These are phyloP conservation scores for Pythium biforme DNA, from an alignment of 352 stramenopile species.

Conservation along the genomic window DNA sequence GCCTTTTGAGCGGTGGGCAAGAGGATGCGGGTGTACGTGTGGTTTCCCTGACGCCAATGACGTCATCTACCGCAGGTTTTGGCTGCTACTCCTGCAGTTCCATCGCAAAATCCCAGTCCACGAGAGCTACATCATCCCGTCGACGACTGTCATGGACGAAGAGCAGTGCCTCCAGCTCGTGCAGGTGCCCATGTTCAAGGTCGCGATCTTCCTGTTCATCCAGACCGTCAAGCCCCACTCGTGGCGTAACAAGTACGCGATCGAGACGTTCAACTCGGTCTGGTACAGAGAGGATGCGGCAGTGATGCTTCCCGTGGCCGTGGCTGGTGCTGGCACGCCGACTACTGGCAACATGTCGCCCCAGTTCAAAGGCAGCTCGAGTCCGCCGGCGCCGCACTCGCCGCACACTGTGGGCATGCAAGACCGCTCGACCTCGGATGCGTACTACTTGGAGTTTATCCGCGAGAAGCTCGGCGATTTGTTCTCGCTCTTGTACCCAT, in stretches of 20 bases:
- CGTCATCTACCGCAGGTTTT: conserved; percentile 43
- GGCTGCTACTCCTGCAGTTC: conserved; percentile 75
- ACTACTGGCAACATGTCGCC: conserved; percentile 42
- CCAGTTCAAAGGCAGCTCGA: conserved; percentile 50
- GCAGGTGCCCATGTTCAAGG: conserved; percentile 70
- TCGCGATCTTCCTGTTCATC: conserved; percentile 78
- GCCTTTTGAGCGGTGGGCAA: too few species aligned
- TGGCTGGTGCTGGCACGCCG: neutral
- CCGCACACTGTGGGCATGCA: conserved; percentile 78
- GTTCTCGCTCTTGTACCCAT: conserved; percentile 68
- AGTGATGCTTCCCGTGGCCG: conserved; percentile 30
- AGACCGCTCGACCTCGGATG: conserved; percentile 73
- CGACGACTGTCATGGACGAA: conserved; percentile 39
- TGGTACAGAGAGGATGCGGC: conserved; percentile 74
- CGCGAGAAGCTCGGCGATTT: conserved; percentile 77
- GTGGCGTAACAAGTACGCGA: conserved; percentile 68
- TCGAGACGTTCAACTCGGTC: conserved; percentile 76
- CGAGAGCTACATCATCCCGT: conserved; percentile 23
- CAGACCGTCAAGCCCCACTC: conserved; percentile 80
- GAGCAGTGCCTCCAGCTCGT: conserved; percentile 51
- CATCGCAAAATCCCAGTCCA: conserved; percentile 64
- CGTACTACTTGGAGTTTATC: conserved; percentile 80
- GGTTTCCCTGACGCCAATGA: neutral
- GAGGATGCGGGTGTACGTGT: neutral
- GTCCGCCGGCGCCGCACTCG: conserved; percentile 60